These are phyloP conservation scores for Nakazawaea ishiwadae DNA, from an alignment of 805 yeast species.

Conservation along the genomic window DNA sequence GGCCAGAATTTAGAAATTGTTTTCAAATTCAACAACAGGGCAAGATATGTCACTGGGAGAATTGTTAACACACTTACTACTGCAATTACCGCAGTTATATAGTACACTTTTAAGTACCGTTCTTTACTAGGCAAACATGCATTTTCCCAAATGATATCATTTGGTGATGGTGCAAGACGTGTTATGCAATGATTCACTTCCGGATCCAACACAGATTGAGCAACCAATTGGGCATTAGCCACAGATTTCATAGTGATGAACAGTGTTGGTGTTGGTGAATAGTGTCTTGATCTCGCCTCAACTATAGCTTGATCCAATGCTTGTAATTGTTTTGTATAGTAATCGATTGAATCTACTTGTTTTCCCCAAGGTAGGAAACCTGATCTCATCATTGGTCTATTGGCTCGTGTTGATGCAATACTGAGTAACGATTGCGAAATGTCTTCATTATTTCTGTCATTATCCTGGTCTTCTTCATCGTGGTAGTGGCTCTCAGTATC, in stretches of 20 bases:
- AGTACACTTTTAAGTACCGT: conserved; percentile 57
- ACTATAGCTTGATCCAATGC: conserved; percentile 66
- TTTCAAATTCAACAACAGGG: conserved; percentile 74
- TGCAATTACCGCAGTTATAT: conserved; percentile 64
- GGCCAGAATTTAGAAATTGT: conserved; percentile 84
- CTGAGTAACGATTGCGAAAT: conserved; percentile 13
- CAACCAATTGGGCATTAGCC: conserved; percentile 94
- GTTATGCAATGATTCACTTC: conserved; percentile 80
- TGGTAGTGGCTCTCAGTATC: conserved; percentile 11
- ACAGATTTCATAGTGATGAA: conserved; percentile 93
- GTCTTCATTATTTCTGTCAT: conserved; percentile 2
- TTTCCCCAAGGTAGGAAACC: conserved; percentile 61
- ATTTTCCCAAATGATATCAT: conserved; percentile 90
- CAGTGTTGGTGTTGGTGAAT: conserved; percentile 84
- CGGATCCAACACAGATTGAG: conserved; percentile 93
- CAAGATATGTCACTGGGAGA: conserved; percentile 79
- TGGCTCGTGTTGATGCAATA: conserved; percentile 16
- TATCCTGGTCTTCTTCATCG: conserved; percentile 14
- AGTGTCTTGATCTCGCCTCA: conserved; percentile 61
- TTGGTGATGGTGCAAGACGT: conserved; percentile 91
- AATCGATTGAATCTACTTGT: conserved; percentile 75
- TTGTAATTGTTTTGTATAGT: conserved; percentile 63
- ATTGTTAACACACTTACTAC: conserved; percentile 68
- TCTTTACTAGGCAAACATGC: conserved; percentile 75
- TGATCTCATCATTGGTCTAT: conserved; percentile 58